phyloP scores from a whole-genome alignment of 164 flowering plant species.

The Hamamelis virginiana region DNA sequence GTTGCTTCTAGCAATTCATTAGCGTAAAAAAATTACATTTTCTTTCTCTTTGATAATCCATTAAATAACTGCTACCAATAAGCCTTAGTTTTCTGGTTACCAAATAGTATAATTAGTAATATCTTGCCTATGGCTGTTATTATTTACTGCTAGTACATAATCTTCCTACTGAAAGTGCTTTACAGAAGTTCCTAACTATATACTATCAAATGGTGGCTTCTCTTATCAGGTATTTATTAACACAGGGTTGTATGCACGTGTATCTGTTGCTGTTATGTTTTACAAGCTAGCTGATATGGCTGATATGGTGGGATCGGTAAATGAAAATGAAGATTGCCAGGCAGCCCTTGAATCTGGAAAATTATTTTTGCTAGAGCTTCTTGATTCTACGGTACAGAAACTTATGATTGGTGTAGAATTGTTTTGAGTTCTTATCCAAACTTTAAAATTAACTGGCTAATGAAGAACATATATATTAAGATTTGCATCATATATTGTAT shows the following conservation, averaged over 20 bases:
- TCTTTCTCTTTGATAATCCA: no score
- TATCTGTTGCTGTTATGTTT: conserved; percentile 82
- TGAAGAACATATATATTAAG: not conserved
- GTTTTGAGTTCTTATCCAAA: not conserved
- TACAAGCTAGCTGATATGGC: conserved; percentile 66
- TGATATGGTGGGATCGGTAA: conserved; percentile 28
- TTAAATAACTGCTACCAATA: no score
- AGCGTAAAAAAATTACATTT: no score
- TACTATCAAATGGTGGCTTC: conserved; percentile 6
- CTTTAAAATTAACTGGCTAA: not conserved
- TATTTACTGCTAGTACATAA: not conserved
- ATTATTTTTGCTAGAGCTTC: conserved; percentile 81
- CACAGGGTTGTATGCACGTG: conserved; percentile 95
- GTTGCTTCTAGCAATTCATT: not conserved
- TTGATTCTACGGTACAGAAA: conserved; percentile 70
- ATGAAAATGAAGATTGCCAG: conserved; percentile 33
- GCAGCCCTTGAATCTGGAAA: conserved; percentile 75
- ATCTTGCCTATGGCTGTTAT: not conserved
- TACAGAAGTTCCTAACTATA: not conserved
- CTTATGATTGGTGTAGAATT: conserved; percentile 5
- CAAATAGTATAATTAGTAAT: not conserved
- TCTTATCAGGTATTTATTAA: conserved; percentile 72
- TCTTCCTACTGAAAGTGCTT: not conserved
- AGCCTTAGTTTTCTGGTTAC: no score
- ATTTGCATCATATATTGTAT: no score